These are phyloP conservation scores for Arabidopsis hybrid DNA, from an alignment of 441 rosid genomes.

Conservation along the genomic window DNA sequence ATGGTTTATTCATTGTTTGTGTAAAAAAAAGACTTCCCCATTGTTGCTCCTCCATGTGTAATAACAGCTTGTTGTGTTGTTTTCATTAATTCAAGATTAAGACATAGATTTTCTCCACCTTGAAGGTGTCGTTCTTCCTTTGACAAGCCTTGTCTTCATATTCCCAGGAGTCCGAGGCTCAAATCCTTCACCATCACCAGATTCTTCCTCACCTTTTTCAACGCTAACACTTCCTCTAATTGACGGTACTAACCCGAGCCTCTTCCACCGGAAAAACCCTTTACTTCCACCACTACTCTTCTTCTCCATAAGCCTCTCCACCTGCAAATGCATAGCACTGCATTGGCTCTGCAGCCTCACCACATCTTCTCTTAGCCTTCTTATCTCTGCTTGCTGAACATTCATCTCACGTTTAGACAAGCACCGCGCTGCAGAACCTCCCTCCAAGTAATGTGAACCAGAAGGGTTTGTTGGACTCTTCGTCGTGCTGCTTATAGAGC, in stretches of 20 bases:
- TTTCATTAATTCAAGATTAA: conserved; percentile 37
- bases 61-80: conserved; percentile 43
- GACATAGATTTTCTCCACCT: conserved; percentile 79
- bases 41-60: conserved; percentile 33
- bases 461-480: conserved; percentile 59
- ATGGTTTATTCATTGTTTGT: conserved; percentile 34
- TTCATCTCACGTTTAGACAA: conserved; percentile 69
- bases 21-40: conserved; percentile 24
- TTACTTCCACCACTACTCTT: conserved; percentile 70
- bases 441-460: conserved; percentile 48
- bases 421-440: conserved; percentile 51
- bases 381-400: conserved; percentile 67
- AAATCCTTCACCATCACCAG: conserved; percentile 45
- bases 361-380: conserved; percentile 72
- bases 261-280: conserved; percentile 78
- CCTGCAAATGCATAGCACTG: conserved; percentile 63
- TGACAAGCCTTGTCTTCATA: conserved; percentile 68
- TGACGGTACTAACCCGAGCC: conserved; percentile 62
- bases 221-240: conserved; percentile 45
- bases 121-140: conserved; percentile 59
- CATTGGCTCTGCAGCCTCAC: conserved; percentile 70
- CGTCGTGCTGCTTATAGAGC: conserved; percentile 53
- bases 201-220: conserved; percentile 46
- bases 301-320: conserved; percentile 74
- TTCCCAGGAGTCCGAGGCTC: conserved; percentile 69